Evolutionary conservation across 371 early-diverging fungal species (phyloP).

Genomic region (Polyrhizophydium stewartii): DNA sequence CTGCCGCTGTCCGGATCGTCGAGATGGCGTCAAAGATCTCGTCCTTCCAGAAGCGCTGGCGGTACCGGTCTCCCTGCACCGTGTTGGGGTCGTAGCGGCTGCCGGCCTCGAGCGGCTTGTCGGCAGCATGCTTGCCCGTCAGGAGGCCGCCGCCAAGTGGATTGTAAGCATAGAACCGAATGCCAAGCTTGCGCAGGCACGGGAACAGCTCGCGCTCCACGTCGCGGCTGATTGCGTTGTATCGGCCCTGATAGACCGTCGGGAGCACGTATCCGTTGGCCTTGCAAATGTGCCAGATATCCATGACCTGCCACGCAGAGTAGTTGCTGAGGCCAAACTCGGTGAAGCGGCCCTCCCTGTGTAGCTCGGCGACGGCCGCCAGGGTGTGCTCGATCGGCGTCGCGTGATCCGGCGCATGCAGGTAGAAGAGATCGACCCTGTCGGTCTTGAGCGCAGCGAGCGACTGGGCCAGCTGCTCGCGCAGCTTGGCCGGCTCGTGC

Average conservation of each 20-base stretch:
- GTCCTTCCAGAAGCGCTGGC: slow-evolving; percentile 55
- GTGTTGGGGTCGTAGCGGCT: slow-evolving; percentile 44
- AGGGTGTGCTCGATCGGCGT: slow-evolving; percentile 29
- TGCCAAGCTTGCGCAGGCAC: slow-evolving; percentile 48
- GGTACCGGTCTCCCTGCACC: slow-evolving; percentile 42
- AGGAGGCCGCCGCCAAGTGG: slow-evolving; percentile 56
- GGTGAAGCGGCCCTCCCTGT: slow-evolving; percentile 27
- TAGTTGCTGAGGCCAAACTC: slow-evolving; percentile 34
- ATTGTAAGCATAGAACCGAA: slow-evolving; percentile 56
- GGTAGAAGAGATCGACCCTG: slow-evolving; percentile 34
- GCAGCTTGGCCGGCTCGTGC: slow-evolving; percentile 44
- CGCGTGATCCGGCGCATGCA: slow-evolving; percentile 39
- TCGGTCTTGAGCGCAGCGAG: slow-evolving; percentile 23
- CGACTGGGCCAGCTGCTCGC: slow-evolving; percentile 32
- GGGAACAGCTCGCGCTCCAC: slow-evolving; percentile 62
- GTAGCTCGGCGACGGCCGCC: slow-evolving; percentile 26
- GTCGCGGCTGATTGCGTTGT: slow-evolving; percentile 61
- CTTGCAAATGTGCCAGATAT: slow-evolving; percentile 32
- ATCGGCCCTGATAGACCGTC: slow-evolving; percentile 42
- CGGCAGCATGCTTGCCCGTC: not conserved
- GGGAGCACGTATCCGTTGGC: slow-evolving; percentile 32
- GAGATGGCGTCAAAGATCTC: slow-evolving; percentile 43
- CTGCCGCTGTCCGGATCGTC: slow-evolving; percentile 32
- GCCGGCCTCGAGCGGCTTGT: not conserved
- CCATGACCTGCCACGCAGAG: slow-evolving; percentile 38